Conservation (phyloP, 2,329 filamentous ascomycete species). For the Fusarium fracticaudum region DNA sequence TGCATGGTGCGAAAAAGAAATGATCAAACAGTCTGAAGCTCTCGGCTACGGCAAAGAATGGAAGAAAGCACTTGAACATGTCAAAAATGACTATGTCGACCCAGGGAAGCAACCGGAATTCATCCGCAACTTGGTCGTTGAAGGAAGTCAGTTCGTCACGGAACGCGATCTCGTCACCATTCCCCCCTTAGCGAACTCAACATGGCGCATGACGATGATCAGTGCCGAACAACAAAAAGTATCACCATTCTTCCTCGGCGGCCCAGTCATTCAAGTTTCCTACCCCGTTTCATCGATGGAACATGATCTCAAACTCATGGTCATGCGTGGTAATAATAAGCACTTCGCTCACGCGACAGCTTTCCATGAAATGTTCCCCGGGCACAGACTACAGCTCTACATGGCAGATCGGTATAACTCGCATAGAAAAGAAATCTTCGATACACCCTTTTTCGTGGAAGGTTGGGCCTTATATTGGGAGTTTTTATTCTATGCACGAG, state of each 20-base stretch:
- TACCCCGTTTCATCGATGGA: constrained; percentile 25
- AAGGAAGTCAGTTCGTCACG: constrained; percentile 27
- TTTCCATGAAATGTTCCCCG: constrained; percentile 32
- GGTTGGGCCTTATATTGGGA: constrained; percentile 34
- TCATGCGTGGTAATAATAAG: constrained; percentile 28
- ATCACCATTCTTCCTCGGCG: constrained; percentile 20
- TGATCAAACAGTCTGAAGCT: constrained; percentile 25
- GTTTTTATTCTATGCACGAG: constrained; percentile 22
- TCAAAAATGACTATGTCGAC: constrained; percentile 31
- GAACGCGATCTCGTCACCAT: constrained; percentile 27
- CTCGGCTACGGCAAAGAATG: constrained; percentile 25
- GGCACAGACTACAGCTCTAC: constrained; percentile 22
- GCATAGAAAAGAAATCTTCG: constrained; percentile 21
- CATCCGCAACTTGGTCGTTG: constrained; percentile 22
- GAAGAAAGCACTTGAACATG: constrained; percentile 24
- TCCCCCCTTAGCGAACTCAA: constrained; percentile 17
- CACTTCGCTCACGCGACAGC: constrained; percentile 23
- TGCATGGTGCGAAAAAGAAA: constrained; percentile 29
- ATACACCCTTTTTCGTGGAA: constrained; percentile 28
- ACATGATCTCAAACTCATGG: constrained; percentile 30
- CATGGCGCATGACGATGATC: constrained; percentile 33
- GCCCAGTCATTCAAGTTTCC: constrained; percentile 19
- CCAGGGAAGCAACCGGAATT: constrained; percentile 24
- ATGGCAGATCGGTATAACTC: constrained; percentile 31
- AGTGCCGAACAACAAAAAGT: constrained; percentile 26